Base-by-base conservation (phyloP, 148 eudicot genomes). In the Rhododendron simsii region DNA sequence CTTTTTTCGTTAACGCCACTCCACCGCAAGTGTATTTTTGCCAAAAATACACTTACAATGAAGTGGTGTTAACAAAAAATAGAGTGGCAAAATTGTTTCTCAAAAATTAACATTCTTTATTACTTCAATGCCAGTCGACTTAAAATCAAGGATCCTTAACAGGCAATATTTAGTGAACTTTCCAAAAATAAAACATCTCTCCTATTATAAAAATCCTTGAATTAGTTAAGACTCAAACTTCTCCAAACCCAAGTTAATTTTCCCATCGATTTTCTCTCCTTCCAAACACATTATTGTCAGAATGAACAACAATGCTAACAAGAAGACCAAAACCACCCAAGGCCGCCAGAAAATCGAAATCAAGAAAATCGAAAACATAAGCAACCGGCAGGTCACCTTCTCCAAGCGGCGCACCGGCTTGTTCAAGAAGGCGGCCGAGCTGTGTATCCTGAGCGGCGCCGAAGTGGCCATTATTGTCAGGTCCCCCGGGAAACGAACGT, bases 391-490 rank as follows among this genome's bases (percentile, higher is more conserved):
- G 26, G 81, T 78, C 33, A 78, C 81, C 6, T 78, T 78, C 33
- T 78, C 81, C 5, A 78, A 78, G 30, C 81, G 81, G 15, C 81
- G 81, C 8, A 11, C 16, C 55, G 53, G 81, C 7, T 12, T 78
- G 28, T 78, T 78, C 18, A 78, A 78, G 81, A 78, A 78, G 30
- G 81, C 81, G 30, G 47, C 53, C 53, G 81, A 78, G 81, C 53
- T 78, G 7, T 78, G 81, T 11, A 78, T 78, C 10, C 5, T 78
- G 79, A 75, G 79, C 79, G 79, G 79, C 13, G 79, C 79, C 5
- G 79, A 75, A 7, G 47, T 75, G n/a, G 79, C 79, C 3, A 75
- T 75, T 7, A 37, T 75, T 1, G 79, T 75, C n/a, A 75, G 8
- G 47, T 75, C 81, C 48, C 81, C 81, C 33, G 51, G 81, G 48